Evolutionary conservation across 164 flowering plant species (phyloP), one percentile per base, ranked within the genome.

Genomic region (Piper longum): DNA sequence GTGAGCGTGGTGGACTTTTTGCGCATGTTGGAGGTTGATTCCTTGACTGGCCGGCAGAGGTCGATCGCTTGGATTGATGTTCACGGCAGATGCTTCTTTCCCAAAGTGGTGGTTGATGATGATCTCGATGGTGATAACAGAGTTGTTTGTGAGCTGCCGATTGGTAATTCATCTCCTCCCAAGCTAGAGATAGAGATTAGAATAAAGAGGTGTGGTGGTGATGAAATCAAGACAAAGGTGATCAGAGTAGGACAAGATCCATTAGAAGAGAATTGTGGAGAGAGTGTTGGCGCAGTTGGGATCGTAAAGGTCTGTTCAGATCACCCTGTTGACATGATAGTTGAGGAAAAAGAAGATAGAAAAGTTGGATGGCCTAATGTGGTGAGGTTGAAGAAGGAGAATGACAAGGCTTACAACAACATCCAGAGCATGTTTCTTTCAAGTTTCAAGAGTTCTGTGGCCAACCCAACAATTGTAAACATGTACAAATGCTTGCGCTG

Each of bases 401-500:
- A 48, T 48, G 52, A 48, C 3, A 48, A 48, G 52, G 52, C 52
- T 48, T 72, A 73, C 59, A 4, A 17, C 40, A 43, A 43, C 3
- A 60, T 78, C 12, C 66, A 68, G 65, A 70, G 65, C 14, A 17
- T 70, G 18, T 78, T 85, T 55, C 55, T 74, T 16, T 26, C 67
- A 2, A 78, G 76, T 6, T 58, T 78, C 17, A 67, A 12, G 59
- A 64, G 16, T 4, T 43, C 58, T 18, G 70, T 71, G 54, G 64
- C 74, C 3, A 63, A 57, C 41, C 74, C 70, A 2, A 44, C 7
- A 2, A 42, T 83, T 14, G 73, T 79, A 14, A 43, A 80, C 0
- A 75, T 86, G 51, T 67, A 68, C 64, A 75, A 70, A 62, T 77
- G 74, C 42, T 62, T 69, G n/a, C 67, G 75, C 18, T 42, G 7